Evolutionary conservation across 495 filamentous ascomycete species (phyloP).

Genomic region (Massariosphaeria phaeospora): DNA sequence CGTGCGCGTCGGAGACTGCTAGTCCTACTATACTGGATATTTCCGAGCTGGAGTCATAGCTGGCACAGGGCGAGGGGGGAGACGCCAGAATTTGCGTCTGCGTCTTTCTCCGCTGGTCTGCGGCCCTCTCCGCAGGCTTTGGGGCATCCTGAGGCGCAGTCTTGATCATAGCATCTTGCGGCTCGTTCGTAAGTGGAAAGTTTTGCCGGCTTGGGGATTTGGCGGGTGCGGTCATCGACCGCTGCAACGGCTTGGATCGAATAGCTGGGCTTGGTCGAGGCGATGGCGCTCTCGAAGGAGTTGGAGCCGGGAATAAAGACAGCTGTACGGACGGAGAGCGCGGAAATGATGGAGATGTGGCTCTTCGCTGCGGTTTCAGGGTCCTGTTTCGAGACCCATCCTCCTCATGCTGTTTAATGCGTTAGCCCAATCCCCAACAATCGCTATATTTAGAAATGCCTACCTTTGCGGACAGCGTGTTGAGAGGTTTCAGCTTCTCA

Average conservation of each 20-base stretch:
- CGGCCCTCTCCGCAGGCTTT: constrained; percentile 12
- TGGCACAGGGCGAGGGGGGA: constrained; percentile 41
- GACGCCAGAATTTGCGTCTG: constrained; percentile 13
- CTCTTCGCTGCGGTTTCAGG: constrained; percentile 26
- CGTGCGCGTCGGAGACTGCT: constrained; percentile 32
- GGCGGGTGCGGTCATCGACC: constrained; percentile 58
- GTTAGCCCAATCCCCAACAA: constrained; percentile 10
- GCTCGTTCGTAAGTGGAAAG: constrained; percentile 22
- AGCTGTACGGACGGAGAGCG: constrained; percentile 56
- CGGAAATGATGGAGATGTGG: constrained; percentile 27
- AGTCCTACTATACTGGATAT: constrained; percentile 35
- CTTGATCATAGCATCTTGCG: constrained; percentile 5
- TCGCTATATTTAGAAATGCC: constrained; percentile 12
- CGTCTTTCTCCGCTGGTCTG: background rate
- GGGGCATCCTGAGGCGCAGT: constrained; percentile 31
- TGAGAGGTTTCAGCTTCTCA: constrained; percentile 55
- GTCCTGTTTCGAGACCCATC: constrained; percentile 11
- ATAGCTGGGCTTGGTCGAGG: constrained; percentile 38
- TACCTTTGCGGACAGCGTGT: constrained; percentile 35
- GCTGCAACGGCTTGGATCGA: constrained; percentile 47
- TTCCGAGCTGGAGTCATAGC: constrained; percentile 47
- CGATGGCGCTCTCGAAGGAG: constrained; percentile 38
- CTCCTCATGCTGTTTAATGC: constrained; percentile 11
- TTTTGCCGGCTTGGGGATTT: constrained; percentile 41
- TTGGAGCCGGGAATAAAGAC: constrained; percentile 52